A percentile compares a stretch with the other conserved stretches of the same genome.
Evolutionary conservation across 1,284 basidiomycete genomes (phyloP).

Genomic region (Naganishia liquefaciens): DNA sequence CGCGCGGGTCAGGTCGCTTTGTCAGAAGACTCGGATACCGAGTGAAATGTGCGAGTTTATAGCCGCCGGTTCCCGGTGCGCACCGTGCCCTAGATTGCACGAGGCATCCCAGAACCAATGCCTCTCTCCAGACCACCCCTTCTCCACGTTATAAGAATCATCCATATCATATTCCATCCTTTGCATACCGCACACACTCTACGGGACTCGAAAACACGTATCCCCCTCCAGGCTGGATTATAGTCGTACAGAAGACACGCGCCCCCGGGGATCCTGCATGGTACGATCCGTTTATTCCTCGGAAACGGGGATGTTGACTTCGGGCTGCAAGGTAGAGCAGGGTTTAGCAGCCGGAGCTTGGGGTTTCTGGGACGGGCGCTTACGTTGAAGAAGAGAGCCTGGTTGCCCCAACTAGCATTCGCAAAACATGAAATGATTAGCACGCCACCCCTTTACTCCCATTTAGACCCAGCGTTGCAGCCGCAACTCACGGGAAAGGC

Average conservation of each 20-base stretch:
- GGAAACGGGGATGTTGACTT: slow-evolving; percentile 29
- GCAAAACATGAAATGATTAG: not conserved
- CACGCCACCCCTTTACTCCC: not conserved
- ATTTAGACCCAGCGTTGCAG: not conserved
- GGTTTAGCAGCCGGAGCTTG: not conserved
- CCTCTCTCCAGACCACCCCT: not conserved
- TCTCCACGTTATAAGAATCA: not conserved
- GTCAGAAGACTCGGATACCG: slow-evolving; percentile 1
- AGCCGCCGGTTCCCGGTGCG: too few species aligned
- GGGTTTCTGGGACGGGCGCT: not conserved
- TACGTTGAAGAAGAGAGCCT: slow-evolving; percentile 35
- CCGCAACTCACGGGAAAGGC: slow-evolving; percentile 33
- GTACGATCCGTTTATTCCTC: slow-evolving; percentile 24
- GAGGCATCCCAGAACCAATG: too few species aligned
- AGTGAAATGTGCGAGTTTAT: not conserved
- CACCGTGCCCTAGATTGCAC: too few species aligned
- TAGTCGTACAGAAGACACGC: not conserved
- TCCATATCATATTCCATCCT: slow-evolving; percentile 1
- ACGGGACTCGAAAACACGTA: not conserved
- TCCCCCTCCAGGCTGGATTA: not conserved
- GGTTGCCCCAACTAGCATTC: slow-evolving; percentile 21
- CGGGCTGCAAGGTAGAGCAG: slow-evolving; percentile 4
- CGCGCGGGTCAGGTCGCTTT: not conserved
- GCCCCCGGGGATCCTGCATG: not conserved
- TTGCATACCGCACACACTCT: too few species aligned